Conservation (phyloP, 2,329 filamentous ascomycete species). For the Microdochium nivale region DNA sequence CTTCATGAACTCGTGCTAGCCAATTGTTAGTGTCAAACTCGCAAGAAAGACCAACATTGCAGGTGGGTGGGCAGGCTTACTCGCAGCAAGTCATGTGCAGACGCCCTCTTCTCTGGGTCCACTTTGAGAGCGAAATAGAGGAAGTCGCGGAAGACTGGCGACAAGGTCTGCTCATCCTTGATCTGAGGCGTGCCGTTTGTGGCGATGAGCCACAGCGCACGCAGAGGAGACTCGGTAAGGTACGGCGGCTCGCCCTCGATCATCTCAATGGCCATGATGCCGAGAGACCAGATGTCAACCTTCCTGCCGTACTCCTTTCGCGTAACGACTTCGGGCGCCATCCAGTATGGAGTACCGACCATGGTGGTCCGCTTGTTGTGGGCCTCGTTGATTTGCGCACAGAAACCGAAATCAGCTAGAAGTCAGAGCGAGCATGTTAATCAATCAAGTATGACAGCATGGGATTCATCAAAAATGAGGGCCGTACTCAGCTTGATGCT, state of each 20-base stretch:
- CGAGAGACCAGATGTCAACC: slow-evolving; percentile 96
- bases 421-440: slow-evolving; percentile 2
- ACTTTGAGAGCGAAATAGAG: slow-evolving; percentile 90
- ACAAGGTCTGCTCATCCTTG: slow-evolving; percentile 82
- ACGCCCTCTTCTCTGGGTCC: slow-evolving; percentile 92
- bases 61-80: slow-evolving; percentile 45
- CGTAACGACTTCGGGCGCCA: slow-evolving; percentile 97
- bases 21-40: slow-evolving; percentile 14
- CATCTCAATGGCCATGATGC: slow-evolving; percentile 99
- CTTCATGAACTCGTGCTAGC: slow-evolving; percentile 73
- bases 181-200: slow-evolving; percentile 93
- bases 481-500: slow-evolving; percentile 87
- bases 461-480: not conserved
- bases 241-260: slow-evolving; percentile 98
- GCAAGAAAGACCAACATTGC: slow-evolving; percentile 15
- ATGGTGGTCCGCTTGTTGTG: slow-evolving; percentile 98
- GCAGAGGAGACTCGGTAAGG: slow-evolving; percentile 85
- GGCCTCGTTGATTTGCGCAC: slow-evolving; percentile 93
- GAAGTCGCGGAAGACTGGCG: slow-evolving; percentile 81
- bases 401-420: slow-evolving; percentile 93
- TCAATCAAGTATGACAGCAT: slow-evolving; percentile 2
- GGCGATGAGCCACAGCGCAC: slow-evolving; percentile 90
- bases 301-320: slow-evolving; percentile 97
- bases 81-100: slow-evolving; percentile 84
- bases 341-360: slow-evolving; percentile 99